Evolutionary conservation across 164 flowering plant genomes (phyloP), one percentile per base, ranked within the genome.

Genomic region (Sextonia rubra): DNA sequence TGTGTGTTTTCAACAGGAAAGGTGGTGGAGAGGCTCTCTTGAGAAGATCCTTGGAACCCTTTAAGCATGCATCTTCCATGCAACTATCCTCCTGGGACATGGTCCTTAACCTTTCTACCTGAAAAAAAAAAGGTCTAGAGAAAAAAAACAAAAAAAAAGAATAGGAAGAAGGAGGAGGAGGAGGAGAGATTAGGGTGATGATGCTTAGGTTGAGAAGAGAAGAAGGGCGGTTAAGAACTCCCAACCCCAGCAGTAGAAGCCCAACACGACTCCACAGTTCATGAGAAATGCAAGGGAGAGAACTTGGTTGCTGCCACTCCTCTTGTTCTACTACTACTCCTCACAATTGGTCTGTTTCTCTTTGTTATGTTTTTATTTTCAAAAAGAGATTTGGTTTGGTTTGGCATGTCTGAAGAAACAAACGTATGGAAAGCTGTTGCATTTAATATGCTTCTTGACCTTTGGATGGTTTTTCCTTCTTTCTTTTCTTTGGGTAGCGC

Each of bases 231-330:
- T 86, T 79, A 88, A 81, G 85, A 88, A 87, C 83, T 84, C 87
- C 91, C 92, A 88, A 75, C 83, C 85, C 91, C 91, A 89, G 71
- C 93, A 89, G 79, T 87, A 87, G 86, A 90, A 90, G 26, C 91
- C 95, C 88, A 83, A 80, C 77, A 90, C 91, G 89, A 83, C 81
- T 77, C 85, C 94, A 80, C 78, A 74, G 84, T 87, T 89, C 90
- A 87, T 87, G 87, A 86, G 89, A 83, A 78, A 63, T 77, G 88
- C 85, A 81, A 82, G 85, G 47, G 68, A 26, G 68, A 58, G 64
- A 70, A 60, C 25, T 24, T 30, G 37, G 11, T 27, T 32, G 17
- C 64, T 52, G 22, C 60, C 44, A 17, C 68, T 49, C 61, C 48
- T 71, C 47, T 49, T 71, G 37, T 48, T 63, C 56, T 64, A 24